Conservation (phyloP, 176 grass and related monocot species). For the Raddia distichophylla region DNA sequence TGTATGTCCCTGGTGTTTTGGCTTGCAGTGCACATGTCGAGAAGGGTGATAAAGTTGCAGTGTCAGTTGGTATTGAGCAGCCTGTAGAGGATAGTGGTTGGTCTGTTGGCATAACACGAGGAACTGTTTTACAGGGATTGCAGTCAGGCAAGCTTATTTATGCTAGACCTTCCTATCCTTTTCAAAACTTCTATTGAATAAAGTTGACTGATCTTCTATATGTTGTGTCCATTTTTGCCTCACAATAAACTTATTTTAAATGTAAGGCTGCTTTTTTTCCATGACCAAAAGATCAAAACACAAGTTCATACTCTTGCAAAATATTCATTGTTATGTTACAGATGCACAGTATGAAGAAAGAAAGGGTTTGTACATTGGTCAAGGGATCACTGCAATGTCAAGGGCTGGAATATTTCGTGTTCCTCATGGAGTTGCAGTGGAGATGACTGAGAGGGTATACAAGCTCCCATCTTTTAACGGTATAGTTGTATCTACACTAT, state of each 20-base stretch:
- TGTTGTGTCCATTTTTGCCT: slow-evolving; percentile 23
- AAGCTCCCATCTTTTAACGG: slow-evolving; percentile 92
- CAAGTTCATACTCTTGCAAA: slow-evolving; percentile 22
- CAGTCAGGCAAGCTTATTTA: slow-evolving; percentile 60
- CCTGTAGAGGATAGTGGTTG: slow-evolving; percentile 57
- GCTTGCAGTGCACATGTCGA: slow-evolving; percentile 98
- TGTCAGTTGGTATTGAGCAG: slow-evolving; percentile 85
- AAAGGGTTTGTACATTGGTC: slow-evolving; percentile 84
- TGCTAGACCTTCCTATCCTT: slow-evolving; percentile 2
- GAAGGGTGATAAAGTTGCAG: slow-evolving; percentile 82
- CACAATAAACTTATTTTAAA: slow-evolving; percentile 9
- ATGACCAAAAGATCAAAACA: slow-evolving; percentile 5
- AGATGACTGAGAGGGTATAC: slow-evolving; percentile 88
- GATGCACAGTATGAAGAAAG: slow-evolving; percentile 87
- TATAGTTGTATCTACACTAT: slow-evolving; percentile 40
- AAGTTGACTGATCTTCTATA: slow-evolving; percentile 9
- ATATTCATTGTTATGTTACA: slow-evolving; percentile 47
- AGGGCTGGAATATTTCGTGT: slow-evolving; percentile 88
- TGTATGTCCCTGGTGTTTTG: slow-evolving; percentile 92
- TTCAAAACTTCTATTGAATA: slow-evolving; percentile 30
- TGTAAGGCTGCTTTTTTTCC: slow-evolving; percentile 26
- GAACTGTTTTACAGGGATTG: slow-evolving; percentile 75
- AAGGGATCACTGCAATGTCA: slow-evolving; percentile 79
- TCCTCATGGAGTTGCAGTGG: slow-evolving; percentile 80
- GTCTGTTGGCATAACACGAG: slow-evolving; percentile 90